Conservation (phyloP, 2,329 filamentous ascomycete genomes). For the Periconia macrospinosa region DNA sequence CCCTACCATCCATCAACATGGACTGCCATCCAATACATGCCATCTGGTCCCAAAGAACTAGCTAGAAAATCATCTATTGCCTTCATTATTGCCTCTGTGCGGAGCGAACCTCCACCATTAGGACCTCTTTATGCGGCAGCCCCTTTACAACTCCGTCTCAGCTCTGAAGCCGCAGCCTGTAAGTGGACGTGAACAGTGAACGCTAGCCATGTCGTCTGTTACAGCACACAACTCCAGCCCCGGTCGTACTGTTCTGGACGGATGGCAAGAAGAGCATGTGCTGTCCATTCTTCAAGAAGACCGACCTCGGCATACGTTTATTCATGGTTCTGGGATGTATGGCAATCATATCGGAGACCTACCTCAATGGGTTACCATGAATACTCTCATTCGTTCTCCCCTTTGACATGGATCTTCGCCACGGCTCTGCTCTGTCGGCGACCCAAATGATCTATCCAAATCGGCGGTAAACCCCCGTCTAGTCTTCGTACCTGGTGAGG, state of each 20-base stretch:
- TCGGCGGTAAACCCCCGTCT: conserved; percentile 4
- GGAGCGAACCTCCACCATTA: conserved; percentile 7
- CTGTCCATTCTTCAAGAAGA: conserved; percentile 2
- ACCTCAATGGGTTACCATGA: conserved; percentile 28
- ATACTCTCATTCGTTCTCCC: conserved; percentile 17
- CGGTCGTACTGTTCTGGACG: background rate
- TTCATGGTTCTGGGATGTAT: conserved; percentile 15
- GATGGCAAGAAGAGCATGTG: conserved; percentile 16
- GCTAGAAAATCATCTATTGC: background rate
- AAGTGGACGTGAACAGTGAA: background rate
- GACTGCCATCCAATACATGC: background rate
- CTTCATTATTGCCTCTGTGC: conserved; percentile 1
- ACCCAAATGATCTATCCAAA: conserved; percentile 17
- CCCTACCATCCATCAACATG: conserved; percentile 4
- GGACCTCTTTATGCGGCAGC: background rate
- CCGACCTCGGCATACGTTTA: conserved; percentile 11
- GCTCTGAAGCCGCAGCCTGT: conserved; percentile 6
- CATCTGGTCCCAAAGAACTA: background rate
- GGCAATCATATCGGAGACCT: conserved; percentile 36
- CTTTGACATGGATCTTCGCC: conserved; percentile 20
- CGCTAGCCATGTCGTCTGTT: background rate
- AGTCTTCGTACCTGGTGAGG: conserved; percentile 3
- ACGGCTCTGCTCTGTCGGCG: conserved; percentile 23
- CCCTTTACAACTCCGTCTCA: background rate
- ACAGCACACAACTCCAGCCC: conserved; percentile 11